Evolutionary conservation across 2,329 filamentous ascomycete genomes (phyloP).

Genomic region (Rosellinia necatrix): DNA sequence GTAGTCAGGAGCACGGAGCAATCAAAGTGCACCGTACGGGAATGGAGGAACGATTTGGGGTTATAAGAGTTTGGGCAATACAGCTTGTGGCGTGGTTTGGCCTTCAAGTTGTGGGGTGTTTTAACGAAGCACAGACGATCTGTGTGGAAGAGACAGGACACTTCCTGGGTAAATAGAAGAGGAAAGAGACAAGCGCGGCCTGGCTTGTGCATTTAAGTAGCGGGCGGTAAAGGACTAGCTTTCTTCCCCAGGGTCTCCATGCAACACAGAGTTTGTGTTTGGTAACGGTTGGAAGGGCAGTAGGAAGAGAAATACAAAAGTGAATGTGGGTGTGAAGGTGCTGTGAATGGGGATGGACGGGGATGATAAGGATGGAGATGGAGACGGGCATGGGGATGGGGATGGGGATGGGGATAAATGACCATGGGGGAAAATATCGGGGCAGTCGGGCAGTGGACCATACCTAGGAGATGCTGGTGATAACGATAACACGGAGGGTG

Average conservation of each 20-base stretch:
- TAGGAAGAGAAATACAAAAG: no score
- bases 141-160: constrained; percentile 21
- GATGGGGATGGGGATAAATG: background rate
- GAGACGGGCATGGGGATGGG: background rate
- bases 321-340: background rate
- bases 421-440: constrained; percentile 4
- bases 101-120: constrained; percentile 9
- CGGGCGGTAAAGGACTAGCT: no score
- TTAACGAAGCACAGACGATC: constrained; percentile 18
- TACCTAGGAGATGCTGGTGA: constrained; percentile 38
- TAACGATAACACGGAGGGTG: constrained; percentile 30
- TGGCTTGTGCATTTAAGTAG: no score
- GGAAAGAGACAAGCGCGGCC: no score
- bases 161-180: no score
- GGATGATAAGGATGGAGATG: no score
- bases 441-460: constrained; percentile 23
- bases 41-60: background rate
- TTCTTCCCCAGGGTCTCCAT: no score
- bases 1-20: background rate
- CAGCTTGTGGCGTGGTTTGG: constrained; percentile 18
- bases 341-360: background rate
- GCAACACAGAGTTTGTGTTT: no score
- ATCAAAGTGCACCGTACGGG: constrained; percentile 2
- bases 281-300: no score
- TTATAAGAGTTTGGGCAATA: constrained; percentile 23